phyloP scores from a whole-genome alignment of 345 rosid genomes.

The Microcos paniculata region DNA sequence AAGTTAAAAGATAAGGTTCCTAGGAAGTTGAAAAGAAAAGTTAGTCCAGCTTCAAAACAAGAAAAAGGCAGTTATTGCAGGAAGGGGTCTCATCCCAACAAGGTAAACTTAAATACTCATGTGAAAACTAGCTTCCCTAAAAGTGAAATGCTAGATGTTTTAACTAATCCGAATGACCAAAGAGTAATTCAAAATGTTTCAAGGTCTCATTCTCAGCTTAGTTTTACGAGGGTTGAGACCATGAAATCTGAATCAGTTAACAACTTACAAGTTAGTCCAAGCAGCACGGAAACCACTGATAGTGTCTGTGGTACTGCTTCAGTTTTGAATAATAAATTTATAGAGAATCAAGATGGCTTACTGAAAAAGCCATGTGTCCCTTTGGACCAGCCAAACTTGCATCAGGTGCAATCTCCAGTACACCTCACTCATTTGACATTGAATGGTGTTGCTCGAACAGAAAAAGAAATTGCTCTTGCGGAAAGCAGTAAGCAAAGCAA shows the following conservation, averaged over 20 bases:
- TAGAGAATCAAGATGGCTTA: constrained; percentile 15
- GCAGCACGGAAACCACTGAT: constrained; percentile 11
- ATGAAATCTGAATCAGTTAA: constrained; percentile 26
- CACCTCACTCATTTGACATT: constrained; percentile 37
- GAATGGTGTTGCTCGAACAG: constrained; percentile 26
- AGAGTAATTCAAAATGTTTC: constrained; percentile 18
- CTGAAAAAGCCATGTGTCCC: constrained; percentile 16
- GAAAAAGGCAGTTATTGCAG: constrained; percentile 18
- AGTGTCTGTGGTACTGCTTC: constrained; percentile 11
- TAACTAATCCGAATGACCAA: constrained; percentile 14
- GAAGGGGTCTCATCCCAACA: constrained; percentile 32
- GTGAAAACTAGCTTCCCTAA: constrained; percentile 16
- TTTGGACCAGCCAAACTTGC: constrained; percentile 19
- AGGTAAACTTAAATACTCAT: constrained; percentile 16
- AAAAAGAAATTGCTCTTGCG: constrained; percentile 24
- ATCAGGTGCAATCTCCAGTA: constrained; percentile 18
- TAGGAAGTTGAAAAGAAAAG: constrained; percentile 38
- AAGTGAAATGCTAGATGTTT: constrained; percentile 21
- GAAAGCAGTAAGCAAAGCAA: constrained; percentile 36
- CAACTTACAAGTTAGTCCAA: constrained; percentile 19
- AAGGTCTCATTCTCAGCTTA: constrained; percentile 12
- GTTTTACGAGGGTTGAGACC: constrained; percentile 14
- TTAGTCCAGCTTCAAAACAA: constrained; percentile 28
- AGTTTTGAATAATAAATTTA: constrained; percentile 9
- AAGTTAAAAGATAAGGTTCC: constrained; percentile 25